Percentiles rank a stretch among this genome's conserved stretches.
Evolutionary conservation across 2,329 filamentous ascomycete genomes (phyloP).

Genomic region (Talaromyces pinophilus): DNA sequence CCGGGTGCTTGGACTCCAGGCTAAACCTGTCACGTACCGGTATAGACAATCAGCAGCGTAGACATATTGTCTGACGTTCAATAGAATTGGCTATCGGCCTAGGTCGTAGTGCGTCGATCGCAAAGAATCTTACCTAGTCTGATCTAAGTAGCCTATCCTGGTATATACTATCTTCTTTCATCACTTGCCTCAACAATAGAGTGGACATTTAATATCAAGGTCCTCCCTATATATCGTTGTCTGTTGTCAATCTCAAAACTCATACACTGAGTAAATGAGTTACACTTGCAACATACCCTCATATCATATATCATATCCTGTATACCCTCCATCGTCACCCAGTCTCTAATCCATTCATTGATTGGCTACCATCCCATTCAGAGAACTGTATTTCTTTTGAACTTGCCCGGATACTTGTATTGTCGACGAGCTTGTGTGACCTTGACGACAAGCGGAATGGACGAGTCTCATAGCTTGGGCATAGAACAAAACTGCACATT

Average conservation of each 20-base stretch:
- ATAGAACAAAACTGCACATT: slow-evolving; percentile 16
- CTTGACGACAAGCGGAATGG: slow-evolving; percentile 10
- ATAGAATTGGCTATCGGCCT: neutral
- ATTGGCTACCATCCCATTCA: neutral
- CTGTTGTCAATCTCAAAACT: neutral
- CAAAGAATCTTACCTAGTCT: neutral
- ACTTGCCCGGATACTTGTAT: neutral
- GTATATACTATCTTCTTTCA: slow-evolving; percentile 8
- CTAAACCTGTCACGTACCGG: slow-evolving; percentile 7
- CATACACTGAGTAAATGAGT: neutral
- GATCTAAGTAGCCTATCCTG: slow-evolving; percentile 7
- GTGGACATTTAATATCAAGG: neutral
- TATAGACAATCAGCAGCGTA: neutral
- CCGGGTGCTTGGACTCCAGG: slow-evolving; percentile 17
- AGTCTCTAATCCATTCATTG: neutral
- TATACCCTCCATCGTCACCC: neutral
- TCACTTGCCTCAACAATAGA: neutral
- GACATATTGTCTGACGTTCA: neutral
- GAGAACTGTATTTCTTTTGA: neutral
- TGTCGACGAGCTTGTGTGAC: slow-evolving; percentile 3
- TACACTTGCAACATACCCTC: neutral
- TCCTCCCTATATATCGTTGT: slow-evolving; percentile 7
- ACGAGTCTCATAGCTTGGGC: slow-evolving; percentile 20
- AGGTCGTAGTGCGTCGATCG: slow-evolving; percentile 17
- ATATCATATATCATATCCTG: slow-evolving; percentile 1